A percentile compares a stretch with the other conserved stretches of the same genome.
These are phyloP conservation scores for Aureobasidium sp. DNA, from an alignment of 2,329 filamentous ascomycete species.

Conservation along the genomic window DNA sequence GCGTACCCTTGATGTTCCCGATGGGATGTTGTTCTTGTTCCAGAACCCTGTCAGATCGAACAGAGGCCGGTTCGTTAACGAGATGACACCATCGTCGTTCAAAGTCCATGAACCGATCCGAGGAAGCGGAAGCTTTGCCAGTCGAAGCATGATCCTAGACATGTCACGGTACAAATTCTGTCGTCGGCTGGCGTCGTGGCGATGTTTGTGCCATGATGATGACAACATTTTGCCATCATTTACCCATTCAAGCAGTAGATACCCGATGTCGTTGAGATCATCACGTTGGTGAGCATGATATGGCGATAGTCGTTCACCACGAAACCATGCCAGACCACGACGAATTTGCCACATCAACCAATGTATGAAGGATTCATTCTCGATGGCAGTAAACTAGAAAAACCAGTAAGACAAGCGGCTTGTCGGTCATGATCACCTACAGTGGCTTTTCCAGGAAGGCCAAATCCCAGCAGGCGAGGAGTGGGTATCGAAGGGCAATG, in stretches of 20 bases:
- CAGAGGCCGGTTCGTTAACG: conserved; percentile 19
- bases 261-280: background rate
- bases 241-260: background rate
- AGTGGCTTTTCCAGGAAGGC: conserved; percentile 22
- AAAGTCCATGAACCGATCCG: conserved; percentile 22
- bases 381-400: background rate
- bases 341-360: background rate
- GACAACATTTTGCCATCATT: background rate
- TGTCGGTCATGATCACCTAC: conserved; percentile 15
- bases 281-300: background rate
- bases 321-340: background rate
- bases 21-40: background rate
- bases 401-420: background rate
- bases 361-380: background rate
- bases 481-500: conserved; percentile 34
- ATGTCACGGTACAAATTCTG: conserved; percentile 18
- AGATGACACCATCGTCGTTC: conserved; percentile 19
- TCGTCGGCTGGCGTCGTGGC: background rate
- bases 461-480: conserved; percentile 32
- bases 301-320: background rate
- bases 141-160: conserved; percentile 17
- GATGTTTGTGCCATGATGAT: background rate
- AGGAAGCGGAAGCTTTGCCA: conserved; percentile 19
- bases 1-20: background rate
- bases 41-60: background rate